Evolutionary conservation across 805 yeast genomes (phyloP).

Genomic region (Saturnispora hagleri): DNA sequence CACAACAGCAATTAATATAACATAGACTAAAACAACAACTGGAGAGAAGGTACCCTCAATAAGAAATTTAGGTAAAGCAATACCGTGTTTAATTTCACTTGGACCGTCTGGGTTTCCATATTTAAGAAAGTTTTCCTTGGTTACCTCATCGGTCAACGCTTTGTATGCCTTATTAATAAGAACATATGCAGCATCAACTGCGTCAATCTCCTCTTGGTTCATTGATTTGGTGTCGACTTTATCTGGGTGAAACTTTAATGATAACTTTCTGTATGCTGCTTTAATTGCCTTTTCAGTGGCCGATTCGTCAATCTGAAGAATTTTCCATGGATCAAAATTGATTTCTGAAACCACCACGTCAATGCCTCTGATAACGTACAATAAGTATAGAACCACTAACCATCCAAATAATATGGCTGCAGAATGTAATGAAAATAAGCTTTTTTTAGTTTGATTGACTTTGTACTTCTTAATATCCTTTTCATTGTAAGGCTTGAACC

Average conservation of each 20-base stretch:
- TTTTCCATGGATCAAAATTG: constrained; percentile 82
- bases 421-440: constrained; percentile 28
- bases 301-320: constrained; percentile 61
- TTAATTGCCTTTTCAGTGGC: constrained; percentile 72
- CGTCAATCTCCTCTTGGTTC: constrained; percentile 44
- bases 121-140: constrained; percentile 69
- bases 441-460: constrained; percentile 18
- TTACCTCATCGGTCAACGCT: constrained; percentile 84
- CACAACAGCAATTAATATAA: constrained; percentile 62
- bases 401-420: constrained; percentile 45
- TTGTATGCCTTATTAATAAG: constrained; percentile 86
- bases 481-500: constrained; percentile 30
- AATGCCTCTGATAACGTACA: constrained; percentile 34
- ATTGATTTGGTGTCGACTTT: constrained; percentile 59
- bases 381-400: constrained; percentile 40
- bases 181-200: constrained; percentile 68
- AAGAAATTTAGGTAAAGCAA: constrained; percentile 87
- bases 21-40: constrained; percentile 53
- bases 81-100: constrained; percentile 81
- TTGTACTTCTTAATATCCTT: constrained; percentile 25
- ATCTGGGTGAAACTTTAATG: constrained; percentile 90
- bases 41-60: constrained; percentile 74
- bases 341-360: constrained; percentile 35
- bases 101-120: constrained; percentile 99
- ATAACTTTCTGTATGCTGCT: constrained; percentile 74